Evolutionary conservation across 164 flowering plant genomes (phyloP).

Genomic region (Hamamelis virginiana): DNA sequence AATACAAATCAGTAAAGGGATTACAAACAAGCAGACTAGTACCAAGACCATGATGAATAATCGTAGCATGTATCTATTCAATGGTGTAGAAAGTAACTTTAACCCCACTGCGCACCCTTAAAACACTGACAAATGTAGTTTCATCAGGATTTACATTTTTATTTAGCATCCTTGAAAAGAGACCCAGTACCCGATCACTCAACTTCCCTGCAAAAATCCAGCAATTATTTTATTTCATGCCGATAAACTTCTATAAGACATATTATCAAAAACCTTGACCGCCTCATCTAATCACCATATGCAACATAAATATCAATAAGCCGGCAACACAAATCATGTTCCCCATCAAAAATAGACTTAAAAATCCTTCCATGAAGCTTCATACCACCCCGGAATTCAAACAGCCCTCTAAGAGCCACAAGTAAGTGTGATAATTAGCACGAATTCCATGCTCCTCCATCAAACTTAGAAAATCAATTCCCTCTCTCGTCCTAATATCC

Average conservation of each 20-base stretch:
- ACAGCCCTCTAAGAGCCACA: constrained; percentile 26
- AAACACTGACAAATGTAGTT: constrained; percentile 27
- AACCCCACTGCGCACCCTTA: constrained; percentile 27
- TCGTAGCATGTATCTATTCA: constrained; percentile 34
- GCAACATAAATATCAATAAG: constrained; percentile 21
- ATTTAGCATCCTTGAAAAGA: constrained; percentile 21
- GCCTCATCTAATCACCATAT: constrained; percentile 20
- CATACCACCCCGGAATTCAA: constrained; percentile 17
- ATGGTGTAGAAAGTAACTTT: constrained; percentile 17
- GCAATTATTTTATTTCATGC: constrained; percentile 27
- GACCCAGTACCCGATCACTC: constrained; percentile 13
- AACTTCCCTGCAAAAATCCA: constrained; percentile 17
- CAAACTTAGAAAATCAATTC: constrained; percentile 10
- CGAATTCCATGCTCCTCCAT: constrained; percentile 26
- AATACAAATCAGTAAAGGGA: constrained; percentile 33
- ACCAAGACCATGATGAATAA: constrained; percentile 28
- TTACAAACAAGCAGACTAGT: constrained; percentile 26
- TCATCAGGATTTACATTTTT: constrained; percentile 23
- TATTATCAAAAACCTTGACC: constrained; percentile 29
- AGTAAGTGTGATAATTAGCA: constrained; percentile 25
- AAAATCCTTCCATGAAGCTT: constrained; percentile 31
- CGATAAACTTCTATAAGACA: constrained; percentile 18
- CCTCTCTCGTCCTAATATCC: constrained; percentile 8
- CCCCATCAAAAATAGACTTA: constrained; percentile 28
- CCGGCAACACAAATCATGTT: constrained; percentile 14